phyloP scores from a whole-genome alignment of 1,284 basidiomycete species.

The Marasmius sp. region DNA sequence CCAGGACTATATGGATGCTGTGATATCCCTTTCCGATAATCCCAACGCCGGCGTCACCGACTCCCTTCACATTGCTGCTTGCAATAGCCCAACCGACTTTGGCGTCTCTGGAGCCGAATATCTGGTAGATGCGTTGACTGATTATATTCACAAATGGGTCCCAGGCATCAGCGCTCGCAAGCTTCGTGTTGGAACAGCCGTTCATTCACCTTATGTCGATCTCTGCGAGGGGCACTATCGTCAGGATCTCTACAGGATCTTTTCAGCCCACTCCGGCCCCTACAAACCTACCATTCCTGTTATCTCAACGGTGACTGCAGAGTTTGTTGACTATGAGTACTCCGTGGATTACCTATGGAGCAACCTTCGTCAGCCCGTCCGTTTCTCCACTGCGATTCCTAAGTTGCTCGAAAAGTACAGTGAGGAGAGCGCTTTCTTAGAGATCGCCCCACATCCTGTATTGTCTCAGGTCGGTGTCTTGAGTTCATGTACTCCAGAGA shows the following conservation, averaged over 20 bases:
- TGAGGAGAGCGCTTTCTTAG: conserved; percentile 1
- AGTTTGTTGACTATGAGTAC: neutral
- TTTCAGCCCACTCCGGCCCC: neutral
- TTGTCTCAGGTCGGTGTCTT: neutral
- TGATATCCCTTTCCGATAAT: neutral
- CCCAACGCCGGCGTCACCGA: neutral
- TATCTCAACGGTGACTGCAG: conserved; percentile 7
- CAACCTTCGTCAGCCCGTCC: conserved; percentile 6
- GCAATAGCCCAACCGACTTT: conserved; percentile 3
- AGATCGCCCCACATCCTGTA: conserved; percentile 8
- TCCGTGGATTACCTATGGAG: conserved; percentile 5
- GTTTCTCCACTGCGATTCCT: neutral
- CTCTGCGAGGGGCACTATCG: neutral
- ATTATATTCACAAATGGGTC: neutral
- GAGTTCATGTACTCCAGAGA: neutral
- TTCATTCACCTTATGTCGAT: conserved; percentile 3
- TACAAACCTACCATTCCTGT: neutral
- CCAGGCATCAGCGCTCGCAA: neutral
- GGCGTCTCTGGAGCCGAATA: conserved; percentile 2
- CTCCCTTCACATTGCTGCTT: neutral
- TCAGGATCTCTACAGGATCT: neutral
- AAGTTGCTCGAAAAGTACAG: neutral
- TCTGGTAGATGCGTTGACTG: neutral
- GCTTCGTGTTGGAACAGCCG: neutral
- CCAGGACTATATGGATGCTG: neutral